A percentile compares a stretch with the other conserved stretches of the same genome.
Conservation (phyloP, 371 early-diverging fungal species). For the Actinomortierella wolfii region DNA sequence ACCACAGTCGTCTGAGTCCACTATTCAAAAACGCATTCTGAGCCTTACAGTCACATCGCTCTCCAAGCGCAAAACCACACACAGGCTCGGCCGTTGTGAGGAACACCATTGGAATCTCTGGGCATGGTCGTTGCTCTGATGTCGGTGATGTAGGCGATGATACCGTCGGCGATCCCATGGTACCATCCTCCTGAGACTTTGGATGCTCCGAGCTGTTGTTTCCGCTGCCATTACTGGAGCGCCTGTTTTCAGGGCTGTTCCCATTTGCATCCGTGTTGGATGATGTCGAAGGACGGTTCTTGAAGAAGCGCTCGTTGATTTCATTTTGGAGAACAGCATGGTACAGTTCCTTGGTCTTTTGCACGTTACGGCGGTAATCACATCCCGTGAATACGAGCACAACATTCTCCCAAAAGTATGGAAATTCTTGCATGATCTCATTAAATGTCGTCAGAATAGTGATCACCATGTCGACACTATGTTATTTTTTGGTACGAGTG, state of each 20-base stretch:
- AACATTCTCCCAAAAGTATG: conserved; percentile 56
- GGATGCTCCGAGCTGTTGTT: background rate
- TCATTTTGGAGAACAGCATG: conserved; percentile 29
- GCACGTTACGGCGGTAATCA: conserved; percentile 48
- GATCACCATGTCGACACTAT: conserved; percentile 47
- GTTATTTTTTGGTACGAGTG: conserved; percentile 4
- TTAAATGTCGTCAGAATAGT: conserved; percentile 50
- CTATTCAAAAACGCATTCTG: conserved; percentile 31
- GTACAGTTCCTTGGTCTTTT: conserved; percentile 38
- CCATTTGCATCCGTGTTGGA: too few relatives aligned
- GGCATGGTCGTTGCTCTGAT: background rate
- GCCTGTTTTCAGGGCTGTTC: too few relatives aligned
- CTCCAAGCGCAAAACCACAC: conserved; percentile 35
- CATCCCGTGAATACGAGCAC: conserved; percentile 58
- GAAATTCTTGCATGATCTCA: conserved; percentile 52
- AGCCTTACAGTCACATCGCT: conserved; percentile 35
- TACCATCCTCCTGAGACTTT: too few relatives aligned
- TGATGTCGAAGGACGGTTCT: conserved; percentile 2
- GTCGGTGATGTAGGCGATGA: background rate
- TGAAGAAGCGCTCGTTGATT: conserved; percentile 30
- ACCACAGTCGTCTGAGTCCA: conserved; percentile 43
- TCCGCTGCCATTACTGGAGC: conserved; percentile 3
- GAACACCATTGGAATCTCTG: conserved; percentile 32
- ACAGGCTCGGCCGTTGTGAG: conserved; percentile 34
- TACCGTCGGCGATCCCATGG: too few relatives aligned